Evolutionary conservation across 768 basidiomycete species (phyloP), one percentile per base, ranked within the genome.

Genomic region (Mycena maculata): DNA sequence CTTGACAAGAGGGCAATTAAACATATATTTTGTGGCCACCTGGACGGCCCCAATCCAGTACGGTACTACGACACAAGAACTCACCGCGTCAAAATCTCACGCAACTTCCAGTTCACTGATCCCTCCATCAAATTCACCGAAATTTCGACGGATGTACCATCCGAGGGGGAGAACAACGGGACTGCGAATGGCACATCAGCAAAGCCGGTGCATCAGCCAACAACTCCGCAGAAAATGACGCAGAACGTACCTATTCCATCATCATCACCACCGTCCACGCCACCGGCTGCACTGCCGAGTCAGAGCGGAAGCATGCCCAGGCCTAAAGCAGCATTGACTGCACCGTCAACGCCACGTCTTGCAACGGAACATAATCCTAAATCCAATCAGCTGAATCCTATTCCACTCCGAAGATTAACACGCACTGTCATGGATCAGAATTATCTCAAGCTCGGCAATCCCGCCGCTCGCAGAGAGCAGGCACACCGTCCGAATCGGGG

Each of bases 1-100:
- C 45, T 71, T 1, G 28, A 47, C 0, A 38, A 54, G 1, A 65
- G 56, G 25, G 56, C 68, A 12, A 3, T 44, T 1, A 47, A 65
- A 41, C 47, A 61, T 38, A 49, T 61, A 22, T 71, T 71, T 31
- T 39, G 69, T 3, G 49, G 68, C 11, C 54, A 50, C 41, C 15
- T 4, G 1, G 68, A 69, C 4, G 60, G 55, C 6, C 30, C 65
- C 0, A 38, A 36, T 2, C 53, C 63, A 11, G 60, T 71, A 12
- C 23, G 53, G 4, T 72, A 72, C 28, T 69, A 56, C 36, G 56
- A 72, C n/a, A 13, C 63, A 18, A 15, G 11, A 0, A 62, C 45
- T 3, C 60, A 38, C 31, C 60, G 57, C 6, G 57, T 58, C n/a
- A 58, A 58, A 18, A 58, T 45, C 13, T 58, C 57, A 1, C 57